These are phyloP conservation scores for Nakazawaea pomicola DNA, from an alignment of 805 yeast genomes.

Conservation along the genomic window DNA sequence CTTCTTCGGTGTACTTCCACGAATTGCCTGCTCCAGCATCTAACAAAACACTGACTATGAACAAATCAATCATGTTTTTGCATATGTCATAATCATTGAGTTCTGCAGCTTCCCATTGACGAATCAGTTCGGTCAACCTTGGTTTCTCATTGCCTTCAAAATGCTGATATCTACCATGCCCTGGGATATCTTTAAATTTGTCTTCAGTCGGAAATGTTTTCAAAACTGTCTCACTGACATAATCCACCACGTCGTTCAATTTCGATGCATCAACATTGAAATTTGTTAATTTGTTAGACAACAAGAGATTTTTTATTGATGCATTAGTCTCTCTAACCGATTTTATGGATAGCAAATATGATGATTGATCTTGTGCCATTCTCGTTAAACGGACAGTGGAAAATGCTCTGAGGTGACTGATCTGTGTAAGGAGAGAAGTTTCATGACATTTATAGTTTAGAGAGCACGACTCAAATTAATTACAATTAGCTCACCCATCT, in stretches of 20 bases:
- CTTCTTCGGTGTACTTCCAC: constrained; percentile 45
- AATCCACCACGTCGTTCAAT: constrained; percentile 38
- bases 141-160: constrained; percentile 44
- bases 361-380: constrained; percentile 7
- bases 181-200: constrained; percentile 42
- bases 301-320: constrained; percentile 36
- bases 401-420: too few relatives aligned
- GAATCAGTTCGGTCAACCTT: constrained; percentile 40
- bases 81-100: constrained; percentile 37
- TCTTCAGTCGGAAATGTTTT: constrained; percentile 39
- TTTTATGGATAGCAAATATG: constrained; percentile 41
- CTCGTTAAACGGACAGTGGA: too few relatives aligned
- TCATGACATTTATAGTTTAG: constrained; percentile 1
- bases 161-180: constrained; percentile 68
- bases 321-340: constrained; percentile 52
- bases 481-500: too few relatives aligned
- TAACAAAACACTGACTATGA: constrained; percentile 53
- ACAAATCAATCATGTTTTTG: constrained; percentile 49
- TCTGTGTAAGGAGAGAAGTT: too few relatives aligned
- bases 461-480: too few relatives aligned
- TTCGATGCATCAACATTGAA: constrained; percentile 40
- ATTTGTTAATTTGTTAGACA: constrained; percentile 31
- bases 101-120: constrained; percentile 25
- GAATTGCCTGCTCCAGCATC: constrained; percentile 67
- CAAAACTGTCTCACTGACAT: constrained; percentile 38